Conservation (phyloP, 2,329 filamentous ascomycete species). For the Penicillium sclerotiorum region DNA sequence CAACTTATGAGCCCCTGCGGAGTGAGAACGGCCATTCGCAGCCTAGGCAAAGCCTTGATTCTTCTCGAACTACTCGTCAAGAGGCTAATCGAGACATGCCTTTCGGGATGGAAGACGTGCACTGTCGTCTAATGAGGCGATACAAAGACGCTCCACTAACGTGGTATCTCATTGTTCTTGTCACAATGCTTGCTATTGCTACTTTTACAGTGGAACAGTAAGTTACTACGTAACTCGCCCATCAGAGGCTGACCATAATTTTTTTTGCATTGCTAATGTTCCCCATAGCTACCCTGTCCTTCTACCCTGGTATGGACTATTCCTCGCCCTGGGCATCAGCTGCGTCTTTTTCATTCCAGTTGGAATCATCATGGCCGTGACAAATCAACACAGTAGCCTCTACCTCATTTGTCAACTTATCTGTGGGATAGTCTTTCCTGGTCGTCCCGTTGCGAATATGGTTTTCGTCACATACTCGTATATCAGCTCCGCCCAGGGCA, state of each 20-base stretch:
- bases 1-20: constrained; percentile 57
- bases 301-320: constrained; percentile 82
- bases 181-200: constrained; percentile 74
- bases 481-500: constrained; percentile 83
- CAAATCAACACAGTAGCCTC: constrained; percentile 84
- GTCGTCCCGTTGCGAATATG: constrained; percentile 87
- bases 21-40: constrained; percentile 6
- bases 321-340: constrained; percentile 77
- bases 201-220: constrained; percentile 85
- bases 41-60: constrained; percentile 12
- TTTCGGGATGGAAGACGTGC: constrained; percentile 75
- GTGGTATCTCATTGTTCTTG: constrained; percentile 78
- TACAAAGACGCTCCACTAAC: constrained; percentile 79
- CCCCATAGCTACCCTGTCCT: constrained; percentile 71
- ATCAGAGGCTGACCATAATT: background rate
- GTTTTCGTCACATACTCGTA: constrained; percentile 91
- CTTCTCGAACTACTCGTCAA: constrained; percentile 24
- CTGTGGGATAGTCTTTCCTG: constrained; percentile 79
- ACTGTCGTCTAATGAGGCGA: constrained; percentile 78
- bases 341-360: constrained; percentile 85
- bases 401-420: constrained; percentile 86
- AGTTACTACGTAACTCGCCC: constrained; percentile 41
- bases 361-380: constrained; percentile 90
- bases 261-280: constrained; percentile 17
- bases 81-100: constrained; percentile 41